phyloP scores from a whole-genome alignment of 1,284 basidiomycete species.

The Trametes polyzona region DNA sequence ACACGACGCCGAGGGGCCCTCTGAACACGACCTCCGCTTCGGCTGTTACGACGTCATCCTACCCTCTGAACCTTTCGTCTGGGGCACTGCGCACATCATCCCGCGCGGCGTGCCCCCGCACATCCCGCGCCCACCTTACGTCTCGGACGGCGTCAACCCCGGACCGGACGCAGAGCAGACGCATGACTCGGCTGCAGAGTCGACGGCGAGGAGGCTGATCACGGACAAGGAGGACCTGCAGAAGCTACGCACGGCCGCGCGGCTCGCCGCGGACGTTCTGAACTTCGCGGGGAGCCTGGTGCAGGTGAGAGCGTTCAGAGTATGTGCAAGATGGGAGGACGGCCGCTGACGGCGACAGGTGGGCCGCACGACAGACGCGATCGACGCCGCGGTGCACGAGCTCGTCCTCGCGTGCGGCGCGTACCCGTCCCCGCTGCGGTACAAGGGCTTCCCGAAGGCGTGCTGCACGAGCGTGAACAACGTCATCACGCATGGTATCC shows the following conservation, averaged over 20 bases:
- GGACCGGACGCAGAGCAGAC: neutral
- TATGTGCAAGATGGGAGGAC: neutral
- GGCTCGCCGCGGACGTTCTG: slow-evolving; percentile 65
- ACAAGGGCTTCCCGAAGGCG: slow-evolving; percentile 82
- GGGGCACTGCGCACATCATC: slow-evolving; percentile 65
- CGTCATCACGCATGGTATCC: slow-evolving; percentile 83
- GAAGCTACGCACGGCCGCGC: slow-evolving; percentile 60
- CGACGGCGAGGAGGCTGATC: slow-evolving; percentile 47
- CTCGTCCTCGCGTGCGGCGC: slow-evolving; percentile 71
- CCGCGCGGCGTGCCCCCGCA: slow-evolving; percentile 60
- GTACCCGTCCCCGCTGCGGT: slow-evolving; percentile 88
- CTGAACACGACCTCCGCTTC: slow-evolving; percentile 25
- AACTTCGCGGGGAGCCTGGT: slow-evolving; percentile 60
- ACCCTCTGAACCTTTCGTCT: slow-evolving; percentile 66
- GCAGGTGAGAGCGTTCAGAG: slow-evolving; percentile 46
- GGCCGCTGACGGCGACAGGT: slow-evolving; percentile 46
- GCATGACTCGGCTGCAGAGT: slow-evolving; percentile 12
- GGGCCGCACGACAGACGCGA: slow-evolving; percentile 73
- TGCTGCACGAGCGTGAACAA: slow-evolving; percentile 93
- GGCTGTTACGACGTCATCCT: slow-evolving; percentile 68
- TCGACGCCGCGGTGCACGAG: slow-evolving; percentile 75
- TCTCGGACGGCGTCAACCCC: slow-evolving; percentile 29
- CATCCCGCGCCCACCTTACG: slow-evolving; percentile 69
- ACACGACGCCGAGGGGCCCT: slow-evolving; percentile 4
- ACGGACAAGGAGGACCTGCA: slow-evolving; percentile 63